Evolutionary conservation across 176 grass and related monocot genomes (phyloP), one percentile per base, ranked within the genome.

Genomic region (Cocos nucifera): DNA sequence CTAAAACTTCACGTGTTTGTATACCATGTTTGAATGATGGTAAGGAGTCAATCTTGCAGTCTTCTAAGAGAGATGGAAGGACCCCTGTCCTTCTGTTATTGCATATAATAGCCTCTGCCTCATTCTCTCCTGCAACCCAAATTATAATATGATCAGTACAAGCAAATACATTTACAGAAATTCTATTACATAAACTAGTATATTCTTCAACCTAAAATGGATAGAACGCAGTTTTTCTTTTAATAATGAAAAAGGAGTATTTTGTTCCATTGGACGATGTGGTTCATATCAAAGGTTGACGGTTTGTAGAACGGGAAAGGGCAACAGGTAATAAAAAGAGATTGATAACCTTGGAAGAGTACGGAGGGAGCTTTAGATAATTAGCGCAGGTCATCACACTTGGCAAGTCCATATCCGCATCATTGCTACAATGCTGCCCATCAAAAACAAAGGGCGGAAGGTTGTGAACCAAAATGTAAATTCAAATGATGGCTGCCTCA

Each of bases 331-430:
- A 44, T 14, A 44, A 1, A 12, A 44, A 44, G 35, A 44, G 35
- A 44, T 44, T 12, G 10, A 44, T 53, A 75, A 98, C 93, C 88
- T 98, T 98, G 1, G 87, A 88, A 64, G 84, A 86, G 74, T 98
- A 98, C 35, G 84, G 73, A 73, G 93, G 93, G 59, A 98, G 78
- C 67, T 98, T 98, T 9, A 98, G 88, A 77, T 98, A 98, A 79
- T 98, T 98, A 61, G 82, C 82, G 17, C 94, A 98, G 53, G 94
- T 98, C 94, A 92, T 98, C 70, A 98, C 88, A 55, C 94, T 98
- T 0, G 93, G 94, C 74, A 98, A 81, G 58, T 89, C 84, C 63
- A 78, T 49, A 22, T 98, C 88, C 51, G 60, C 80, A 10, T 89
- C 85, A 15, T 63, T 80, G 73, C 58, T 80, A 65, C 78, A 86